Percentiles rank a stretch among this genome's conserved stretches.
Conservation (phyloP, 306 rosid species). For the Begonia loranthoides region DNA sequence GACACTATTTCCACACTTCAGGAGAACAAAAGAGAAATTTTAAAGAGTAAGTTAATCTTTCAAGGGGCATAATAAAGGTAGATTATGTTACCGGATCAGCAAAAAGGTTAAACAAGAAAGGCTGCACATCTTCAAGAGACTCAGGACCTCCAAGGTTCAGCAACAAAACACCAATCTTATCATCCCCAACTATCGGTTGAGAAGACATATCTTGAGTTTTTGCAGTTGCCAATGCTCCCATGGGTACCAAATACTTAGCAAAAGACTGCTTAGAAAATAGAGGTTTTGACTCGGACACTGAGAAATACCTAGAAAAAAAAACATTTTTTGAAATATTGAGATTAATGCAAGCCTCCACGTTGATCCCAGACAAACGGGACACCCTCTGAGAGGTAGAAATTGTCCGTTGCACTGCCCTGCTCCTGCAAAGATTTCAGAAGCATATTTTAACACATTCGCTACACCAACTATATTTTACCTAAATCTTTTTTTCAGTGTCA, state of each 20-base stretch:
- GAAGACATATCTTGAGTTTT: slow-evolving; percentile 31
- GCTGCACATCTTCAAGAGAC: slow-evolving; percentile 95
- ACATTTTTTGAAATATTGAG: slow-evolving; percentile 16
- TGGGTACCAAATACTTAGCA: slow-evolving; percentile 35
- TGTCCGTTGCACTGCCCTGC: slow-evolving; percentile 42
- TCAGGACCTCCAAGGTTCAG: slow-evolving; percentile 97
- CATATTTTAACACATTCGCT: too few relatives aligned
- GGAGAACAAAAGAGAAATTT: too few relatives aligned
- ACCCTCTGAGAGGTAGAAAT: slow-evolving; percentile 37
- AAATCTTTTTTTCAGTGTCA: too few relatives aligned
- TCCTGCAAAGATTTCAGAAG: too few relatives aligned
- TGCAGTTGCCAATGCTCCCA: slow-evolving; percentile 51
- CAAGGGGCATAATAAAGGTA: neutral
- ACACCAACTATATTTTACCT: too few relatives aligned
- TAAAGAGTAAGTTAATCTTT: neutral
- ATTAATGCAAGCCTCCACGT: slow-evolving; percentile 25
- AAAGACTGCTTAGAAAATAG: slow-evolving; percentile 38
- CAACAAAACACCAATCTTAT: slow-evolving; percentile 72
- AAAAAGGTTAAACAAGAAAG: slow-evolving; percentile 85
- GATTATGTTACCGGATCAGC: slow-evolving; percentile 76
- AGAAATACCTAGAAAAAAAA: slow-evolving; percentile 21
- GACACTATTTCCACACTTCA: too few relatives aligned
- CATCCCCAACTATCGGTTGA: slow-evolving; percentile 41
- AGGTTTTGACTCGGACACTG: slow-evolving; percentile 34
- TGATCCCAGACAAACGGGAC: slow-evolving; percentile 31